Evolutionary conservation across 352 stramenopile species (phyloP).

Genomic region (Phytophthora pinifolia): DNA sequence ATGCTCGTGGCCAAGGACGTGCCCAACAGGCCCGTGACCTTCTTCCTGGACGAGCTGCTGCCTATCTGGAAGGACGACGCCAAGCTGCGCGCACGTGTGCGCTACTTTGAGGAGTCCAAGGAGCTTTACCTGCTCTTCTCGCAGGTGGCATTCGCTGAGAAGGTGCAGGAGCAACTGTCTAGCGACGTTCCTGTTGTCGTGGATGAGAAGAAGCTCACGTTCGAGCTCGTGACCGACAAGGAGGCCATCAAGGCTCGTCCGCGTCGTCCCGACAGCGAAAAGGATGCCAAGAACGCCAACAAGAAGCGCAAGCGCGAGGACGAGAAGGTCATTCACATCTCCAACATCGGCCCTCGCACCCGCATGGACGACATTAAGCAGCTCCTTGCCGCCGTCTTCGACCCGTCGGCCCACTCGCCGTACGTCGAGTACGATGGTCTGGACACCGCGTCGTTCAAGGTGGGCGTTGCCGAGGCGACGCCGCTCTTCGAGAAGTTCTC

Average conservation of each 20-base stretch:
- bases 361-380: slow-evolving; percentile 86
- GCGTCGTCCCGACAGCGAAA: slow-evolving; percentile 39
- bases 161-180: slow-evolving; percentile 47
- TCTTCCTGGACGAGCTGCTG: slow-evolving; percentile 75
- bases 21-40: slow-evolving; percentile 61
- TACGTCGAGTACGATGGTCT: slow-evolving; percentile 86
- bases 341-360: slow-evolving; percentile 71
- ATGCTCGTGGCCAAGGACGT: slow-evolving; percentile 88
- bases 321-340: slow-evolving; percentile 81
- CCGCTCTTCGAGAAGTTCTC: slow-evolving; percentile 76
- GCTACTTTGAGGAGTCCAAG: slow-evolving; percentile 60
- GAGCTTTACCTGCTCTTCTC: slow-evolving; percentile 83
- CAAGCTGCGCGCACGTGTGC: slow-evolving; percentile 66
- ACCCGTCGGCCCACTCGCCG: slow-evolving; percentile 46
- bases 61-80: slow-evolving; percentile 71
- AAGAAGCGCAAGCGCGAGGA: slow-evolving; percentile 79
- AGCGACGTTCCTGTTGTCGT: slow-evolving; percentile 49
- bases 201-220: slow-evolving; percentile 62
- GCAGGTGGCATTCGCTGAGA: slow-evolving; percentile 65
- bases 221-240: slow-evolving; percentile 79
- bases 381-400: slow-evolving; percentile 58
- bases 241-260: slow-evolving; percentile 70
- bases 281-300: slow-evolving; percentile 52
- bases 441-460: slow-evolving; percentile 70
- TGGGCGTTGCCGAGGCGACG: slow-evolving; percentile 46